phyloP scores from a whole-genome alignment of 2,329 filamentous ascomycete species.

The Drechslera avenae region DNA sequence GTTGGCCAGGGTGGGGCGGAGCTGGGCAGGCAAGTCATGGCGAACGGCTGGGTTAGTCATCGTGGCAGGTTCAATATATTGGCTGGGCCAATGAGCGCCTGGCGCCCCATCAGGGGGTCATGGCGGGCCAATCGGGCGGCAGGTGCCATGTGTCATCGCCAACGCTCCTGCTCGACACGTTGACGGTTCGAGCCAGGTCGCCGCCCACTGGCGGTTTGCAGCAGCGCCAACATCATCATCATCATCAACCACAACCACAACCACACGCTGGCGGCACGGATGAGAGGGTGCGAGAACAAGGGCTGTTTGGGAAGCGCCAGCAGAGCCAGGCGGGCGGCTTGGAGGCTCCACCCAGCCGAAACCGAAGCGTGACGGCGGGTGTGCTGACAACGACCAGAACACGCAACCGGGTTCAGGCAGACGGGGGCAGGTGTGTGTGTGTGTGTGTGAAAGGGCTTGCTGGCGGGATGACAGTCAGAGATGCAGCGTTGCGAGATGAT shows the following conservation, averaged over 20 bases:
- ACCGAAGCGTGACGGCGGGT: constrained; percentile 41
- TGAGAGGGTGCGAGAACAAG: constrained; percentile 24
- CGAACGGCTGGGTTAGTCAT: constrained; percentile 37
- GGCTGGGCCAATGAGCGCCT: constrained; percentile 31
- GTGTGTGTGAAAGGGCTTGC: constrained; percentile 17
- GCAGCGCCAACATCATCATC: too few relatives aligned
- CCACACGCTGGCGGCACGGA: background rate
- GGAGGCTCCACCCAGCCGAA: constrained; percentile 37
- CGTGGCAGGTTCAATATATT: constrained; percentile 33
- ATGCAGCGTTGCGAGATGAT: constrained; percentile 41
- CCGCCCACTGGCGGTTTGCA: too few relatives aligned
- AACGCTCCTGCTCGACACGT: constrained; percentile 34
- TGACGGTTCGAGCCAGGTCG: background rate
- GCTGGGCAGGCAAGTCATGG: background rate
- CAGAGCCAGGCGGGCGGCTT: constrained; percentile 5
- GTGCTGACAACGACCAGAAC: constrained; percentile 25
- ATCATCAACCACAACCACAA: too few relatives aligned
- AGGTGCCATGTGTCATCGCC: constrained; percentile 39
- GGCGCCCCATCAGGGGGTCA: constrained; percentile 19
- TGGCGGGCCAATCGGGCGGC: constrained; percentile 32
- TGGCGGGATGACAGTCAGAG: constrained; percentile 41
- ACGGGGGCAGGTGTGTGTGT: constrained; percentile 3
- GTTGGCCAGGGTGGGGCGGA: constrained; percentile 1
- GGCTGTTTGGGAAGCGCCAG: constrained; percentile 8
- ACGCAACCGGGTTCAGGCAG: constrained; percentile 34